Evolutionary conservation across 371 early-diverging fungal species (phyloP).

Genomic region (Amoeboaphelidium protococcarum): DNA sequence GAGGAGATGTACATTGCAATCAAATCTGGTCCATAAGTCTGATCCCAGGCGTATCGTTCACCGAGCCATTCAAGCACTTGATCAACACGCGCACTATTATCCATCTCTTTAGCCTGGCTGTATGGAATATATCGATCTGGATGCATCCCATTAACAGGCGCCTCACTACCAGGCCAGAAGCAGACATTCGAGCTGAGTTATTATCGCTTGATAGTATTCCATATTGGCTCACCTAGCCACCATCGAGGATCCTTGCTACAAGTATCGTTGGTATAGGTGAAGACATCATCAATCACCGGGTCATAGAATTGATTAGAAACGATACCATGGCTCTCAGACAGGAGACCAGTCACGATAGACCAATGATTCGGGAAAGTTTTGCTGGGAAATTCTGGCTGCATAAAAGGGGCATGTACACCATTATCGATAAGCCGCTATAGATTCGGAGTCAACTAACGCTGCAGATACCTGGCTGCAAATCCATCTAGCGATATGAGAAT

Average conservation of each 20-base stretch:
- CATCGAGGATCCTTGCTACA: constrained; percentile 23
- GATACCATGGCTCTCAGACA: constrained; percentile 75
- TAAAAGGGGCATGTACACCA: constrained; percentile 23
- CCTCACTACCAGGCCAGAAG: constrained; percentile 71
- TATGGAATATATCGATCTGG: constrained; percentile 40
- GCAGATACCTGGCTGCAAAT: constrained; percentile 53
- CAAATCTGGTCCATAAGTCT: constrained; percentile 35
- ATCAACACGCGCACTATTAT: constrained; percentile 26
- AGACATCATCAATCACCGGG: constrained; percentile 32
- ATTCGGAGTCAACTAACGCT: constrained; percentile 37
- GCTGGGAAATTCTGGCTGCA: constrained; percentile 28
- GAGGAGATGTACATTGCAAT: constrained; percentile 51
- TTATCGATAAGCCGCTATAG: constrained; percentile 17
- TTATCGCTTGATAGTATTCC: constrained; percentile 50
- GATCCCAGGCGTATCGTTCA: constrained; percentile 13
- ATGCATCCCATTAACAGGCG: constrained; percentile 16
- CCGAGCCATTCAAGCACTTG: constrained; percentile 45
- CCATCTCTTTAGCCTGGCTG: constrained; percentile 10
- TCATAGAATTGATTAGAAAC: constrained; percentile 71
- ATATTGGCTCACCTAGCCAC: constrained; percentile 78
- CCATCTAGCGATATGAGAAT: constrained; percentile 80
- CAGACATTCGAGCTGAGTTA: constrained; percentile 33
- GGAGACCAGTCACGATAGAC: constrained; percentile 65
- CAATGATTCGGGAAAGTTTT: constrained; percentile 88
- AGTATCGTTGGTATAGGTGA: constrained; percentile 34